phyloP scores from a whole-genome alignment of 495 filamentous ascomycete genomes.

The Amorphotheca resinae region DNA sequence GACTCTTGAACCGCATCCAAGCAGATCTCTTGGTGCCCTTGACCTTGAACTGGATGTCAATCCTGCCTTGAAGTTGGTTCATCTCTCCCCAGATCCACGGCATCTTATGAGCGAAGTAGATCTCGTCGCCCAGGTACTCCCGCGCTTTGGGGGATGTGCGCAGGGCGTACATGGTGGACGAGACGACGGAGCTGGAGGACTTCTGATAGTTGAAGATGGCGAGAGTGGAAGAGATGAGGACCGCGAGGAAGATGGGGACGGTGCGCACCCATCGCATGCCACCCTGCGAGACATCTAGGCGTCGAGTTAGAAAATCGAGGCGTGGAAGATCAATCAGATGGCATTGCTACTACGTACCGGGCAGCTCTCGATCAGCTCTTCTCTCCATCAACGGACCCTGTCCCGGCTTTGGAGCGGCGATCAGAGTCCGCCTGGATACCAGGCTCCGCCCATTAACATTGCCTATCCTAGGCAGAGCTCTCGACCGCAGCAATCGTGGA shows the following conservation, averaged over 20 bases:
- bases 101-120: conserved; percentile 77
- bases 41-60: conserved; percentile 78
- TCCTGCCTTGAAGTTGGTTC: conserved; percentile 86
- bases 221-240: conserved; percentile 52
- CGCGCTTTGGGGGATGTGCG: conserved; percentile 66
- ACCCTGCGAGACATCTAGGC: conserved; percentile 12
- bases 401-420: conserved; percentile 33
- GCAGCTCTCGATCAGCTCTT: conserved; percentile 69
- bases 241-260: conserved; percentile 39
- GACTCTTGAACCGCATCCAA: conserved; percentile 70
- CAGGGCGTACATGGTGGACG: conserved; percentile 77
- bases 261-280: conserved; percentile 32
- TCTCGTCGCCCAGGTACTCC: conserved; percentile 73
- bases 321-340: not conserved
- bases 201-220: conserved; percentile 99
- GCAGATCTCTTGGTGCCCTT: conserved; percentile 64
- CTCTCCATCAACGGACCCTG: conserved; percentile 68
- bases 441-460: not conserved
- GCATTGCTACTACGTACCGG: conserved; percentile 34
- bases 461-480: conserved; percentile 7
- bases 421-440: conserved; percentile 13
- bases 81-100: conserved; percentile 91
- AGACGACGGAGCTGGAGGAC: conserved; percentile 65
- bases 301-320: not conserved
- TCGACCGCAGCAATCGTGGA: conserved; percentile 15